phyloP scores from a whole-genome alignment of 768 basidiomycete species.

The Nidularia pulvinata region DNA sequence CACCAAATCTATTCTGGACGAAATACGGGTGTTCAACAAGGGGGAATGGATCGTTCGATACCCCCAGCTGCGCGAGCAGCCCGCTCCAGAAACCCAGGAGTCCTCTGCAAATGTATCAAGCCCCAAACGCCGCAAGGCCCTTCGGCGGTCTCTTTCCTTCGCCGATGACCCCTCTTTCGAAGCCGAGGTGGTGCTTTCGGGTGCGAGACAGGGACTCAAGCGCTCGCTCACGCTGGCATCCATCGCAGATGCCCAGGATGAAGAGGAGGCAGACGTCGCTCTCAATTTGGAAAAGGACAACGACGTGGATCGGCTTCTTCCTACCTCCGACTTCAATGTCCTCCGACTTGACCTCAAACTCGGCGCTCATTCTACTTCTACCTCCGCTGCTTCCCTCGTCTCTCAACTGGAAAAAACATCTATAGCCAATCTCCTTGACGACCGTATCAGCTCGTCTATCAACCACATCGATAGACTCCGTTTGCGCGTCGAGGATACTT shows the following conservation, averaged over 20 bases:
- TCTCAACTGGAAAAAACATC: conserved; percentile 92
- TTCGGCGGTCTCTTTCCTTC: conserved; percentile 78
- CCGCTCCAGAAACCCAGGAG: conserved; percentile 15
- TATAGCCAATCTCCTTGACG: conserved; percentile 89
- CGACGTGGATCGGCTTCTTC: conserved; percentile 30
- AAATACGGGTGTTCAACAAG: conserved; percentile 81
- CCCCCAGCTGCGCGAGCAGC: conserved; percentile 65
- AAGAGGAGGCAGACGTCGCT: conserved; percentile 22
- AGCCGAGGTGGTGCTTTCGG: conserved; percentile 64
- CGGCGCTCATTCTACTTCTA: conserved; percentile 68
- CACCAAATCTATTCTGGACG: conserved; percentile 65
- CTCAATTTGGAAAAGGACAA: conserved; percentile 23
- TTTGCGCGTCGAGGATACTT: conserved; percentile 85
- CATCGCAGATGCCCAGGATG: conserved; percentile 42
- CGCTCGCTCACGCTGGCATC: conserved; percentile 62
- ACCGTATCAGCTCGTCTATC: conserved; percentile 72
- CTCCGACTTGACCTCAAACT: conserved; percentile 93
- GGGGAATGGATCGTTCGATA: conserved; percentile 89
- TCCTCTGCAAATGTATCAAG: conserved; percentile 21
- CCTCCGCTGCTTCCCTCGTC: conserved; percentile 72
- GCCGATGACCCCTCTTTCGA: conserved; percentile 76
- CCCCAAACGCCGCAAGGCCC: conserved; percentile 27
- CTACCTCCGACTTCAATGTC: conserved; percentile 75
- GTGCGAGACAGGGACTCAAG: conserved; percentile 43
- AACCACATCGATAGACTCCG: conserved; percentile 85